Evolutionary conservation across 164 flowering plant genomes (phyloP), one percentile per base, ranked within the genome.

Genomic region (Nymphaea colorata): DNA sequence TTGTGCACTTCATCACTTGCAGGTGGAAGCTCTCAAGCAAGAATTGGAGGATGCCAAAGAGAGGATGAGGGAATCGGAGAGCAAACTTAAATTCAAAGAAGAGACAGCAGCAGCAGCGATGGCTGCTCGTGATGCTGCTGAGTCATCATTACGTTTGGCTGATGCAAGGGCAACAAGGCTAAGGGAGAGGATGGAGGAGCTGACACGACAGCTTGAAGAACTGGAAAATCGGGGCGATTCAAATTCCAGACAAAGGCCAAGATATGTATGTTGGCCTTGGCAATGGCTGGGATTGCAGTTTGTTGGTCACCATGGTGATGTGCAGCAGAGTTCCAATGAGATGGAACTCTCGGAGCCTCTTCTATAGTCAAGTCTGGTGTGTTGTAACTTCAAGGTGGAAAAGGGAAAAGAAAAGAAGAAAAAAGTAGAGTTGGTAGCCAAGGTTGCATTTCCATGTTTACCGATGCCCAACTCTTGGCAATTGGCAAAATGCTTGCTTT

Each of bases 191-290:
- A 74, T 91, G 45, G 97, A 94, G 72, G 96, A 94, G 77, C 87
- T 94, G 45, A 86, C 85, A 62, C 91, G 68, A 44, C 96, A 88
- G 77, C 82, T 91, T 16, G 97, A 91, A 69, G 93, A 87, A 70
- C 66, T 71, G n/a, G 96, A 89, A 61, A 74, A 80, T 7, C 82
- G 79, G 41, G 82, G 79, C 51, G 89, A 86, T 67, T 80, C 77
- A 55, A 75, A 71, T 61, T 76, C 68, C 17, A 71, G 64, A 60
- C 80, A 63, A 62, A 59, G 84, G 41, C 84, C 82, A 7, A 82
- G 97, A 78, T 91, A 91, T 71, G 74, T 79, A 14, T 91, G 98
- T 76, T 94, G 98, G 98, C 98, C 98, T 43, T 94, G 98, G 98
- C 83, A 88, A 73, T 91, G 93, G 96, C 84, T 94, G 36, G 97